Evolutionary conservation across 1,284 basidiomycete genomes (phyloP), one percentile per base, ranked within the genome.

Genomic region (Apiotrichum brassicae): DNA sequence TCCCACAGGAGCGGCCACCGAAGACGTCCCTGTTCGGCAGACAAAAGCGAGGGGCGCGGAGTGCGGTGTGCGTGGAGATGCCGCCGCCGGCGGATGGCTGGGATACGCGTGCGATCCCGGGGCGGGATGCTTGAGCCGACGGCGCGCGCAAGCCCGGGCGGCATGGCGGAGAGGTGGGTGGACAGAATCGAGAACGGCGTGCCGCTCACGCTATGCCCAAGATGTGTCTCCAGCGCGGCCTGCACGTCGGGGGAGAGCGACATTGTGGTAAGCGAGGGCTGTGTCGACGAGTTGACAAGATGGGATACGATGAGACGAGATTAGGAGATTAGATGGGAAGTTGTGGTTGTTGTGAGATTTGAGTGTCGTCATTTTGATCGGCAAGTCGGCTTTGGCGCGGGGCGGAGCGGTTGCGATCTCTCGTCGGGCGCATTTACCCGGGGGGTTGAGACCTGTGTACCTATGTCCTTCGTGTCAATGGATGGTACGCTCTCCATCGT

Each of bases 1-100:
- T 72, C 71, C 69, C 69, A 73, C 1, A 72, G 55, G 7, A 71
- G 44, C 9, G 70, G 70, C 65, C 68, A 72, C 14, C 71, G 51
- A 19, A 66, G 51, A 28, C 70, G 53, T 1, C 65, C 68, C 40
- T 57, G 51, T 13, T 57, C 57, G 2, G 63, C 61, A 3, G 39
- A 19, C 2, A 72, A 53, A 2, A 49, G 28, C 1, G n/a, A 23
- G 0, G 62, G 64, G 5, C 35, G 44, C 30, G 22, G 46, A 14
- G 30, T 8, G 28, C 6, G 8, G 19, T 19, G n/a, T 13, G 20
- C 32, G 16, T 43, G n/a, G 9, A 43, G 41, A 19, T 43, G 28
- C 13, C 41, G 30, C 12, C 41, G 41, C 30, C 37, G 6, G 57
- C 51, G 19, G 49, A 73, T 63, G 1, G 44, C 37, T 6, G 61